These are phyloP conservation scores for Proliferodiscus dingleyae DNA, from an alignment of 2,329 filamentous ascomycete genomes.

Conservation along the genomic window DNA sequence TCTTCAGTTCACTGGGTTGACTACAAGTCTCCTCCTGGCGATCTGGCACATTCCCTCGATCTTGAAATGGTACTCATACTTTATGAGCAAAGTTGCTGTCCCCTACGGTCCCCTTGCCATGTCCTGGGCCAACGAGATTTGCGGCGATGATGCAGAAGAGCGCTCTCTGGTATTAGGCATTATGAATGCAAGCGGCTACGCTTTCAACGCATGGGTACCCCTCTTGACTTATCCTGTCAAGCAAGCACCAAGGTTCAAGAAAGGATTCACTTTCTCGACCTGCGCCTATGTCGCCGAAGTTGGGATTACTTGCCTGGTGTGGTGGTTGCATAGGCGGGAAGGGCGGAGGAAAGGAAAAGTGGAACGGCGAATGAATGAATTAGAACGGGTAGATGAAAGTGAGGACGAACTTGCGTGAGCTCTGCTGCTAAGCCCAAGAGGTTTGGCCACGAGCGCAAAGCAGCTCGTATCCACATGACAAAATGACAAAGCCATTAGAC, in stretches of 20 bases:
- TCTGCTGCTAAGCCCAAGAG: too few relatives aligned
- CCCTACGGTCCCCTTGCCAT: conserved; percentile 41
- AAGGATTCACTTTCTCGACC: conserved; percentile 31
- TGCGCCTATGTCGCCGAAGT: not conserved
- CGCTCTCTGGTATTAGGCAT: conserved; percentile 45
- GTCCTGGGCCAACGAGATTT: conserved; percentile 45
- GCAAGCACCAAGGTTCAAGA: conserved; percentile 37
- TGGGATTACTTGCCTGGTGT: not conserved
- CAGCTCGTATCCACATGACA: too few relatives aligned
- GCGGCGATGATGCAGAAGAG: conserved; percentile 42
- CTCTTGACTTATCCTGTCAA: conserved; percentile 30
- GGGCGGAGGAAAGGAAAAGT: not conserved
- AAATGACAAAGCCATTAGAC: too few relatives aligned
- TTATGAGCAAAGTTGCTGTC: conserved; percentile 31
- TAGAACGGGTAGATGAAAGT: not conserved
- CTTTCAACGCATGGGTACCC: conserved; percentile 41
- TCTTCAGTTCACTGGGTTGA: conserved; percentile 30
- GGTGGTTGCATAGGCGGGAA: conserved; percentile 4
- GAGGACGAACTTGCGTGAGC: too few relatives aligned
- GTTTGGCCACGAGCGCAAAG: too few relatives aligned
- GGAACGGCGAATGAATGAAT: not conserved
- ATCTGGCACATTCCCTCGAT: conserved; percentile 30
- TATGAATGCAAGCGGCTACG: conserved; percentile 42
- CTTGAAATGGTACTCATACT: conserved; percentile 32
- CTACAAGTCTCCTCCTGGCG: conserved; percentile 33